These are phyloP conservation scores for Arabis hirsuta DNA, from an alignment of 345 rosid species.

Conservation along the genomic window DNA sequence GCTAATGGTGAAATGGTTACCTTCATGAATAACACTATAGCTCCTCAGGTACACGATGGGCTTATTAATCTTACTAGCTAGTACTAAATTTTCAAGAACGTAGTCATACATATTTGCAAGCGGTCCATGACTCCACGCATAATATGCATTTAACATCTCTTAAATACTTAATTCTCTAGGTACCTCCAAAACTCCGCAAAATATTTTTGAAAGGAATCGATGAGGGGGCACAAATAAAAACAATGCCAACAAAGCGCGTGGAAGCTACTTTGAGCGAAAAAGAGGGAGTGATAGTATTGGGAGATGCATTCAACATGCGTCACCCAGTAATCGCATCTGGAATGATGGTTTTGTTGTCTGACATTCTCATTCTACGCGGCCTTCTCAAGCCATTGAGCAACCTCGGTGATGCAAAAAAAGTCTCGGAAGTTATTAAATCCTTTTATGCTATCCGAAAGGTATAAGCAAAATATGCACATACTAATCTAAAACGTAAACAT, in stretches of 20 bases:
- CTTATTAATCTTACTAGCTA: not conserved
- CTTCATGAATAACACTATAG: constrained; percentile 43
- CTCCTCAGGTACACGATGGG: constrained; percentile 45
- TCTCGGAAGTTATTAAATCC: constrained; percentile 50
- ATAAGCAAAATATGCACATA: not conserved
- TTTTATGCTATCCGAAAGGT: constrained; percentile 59
- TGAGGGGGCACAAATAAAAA: constrained; percentile 48
- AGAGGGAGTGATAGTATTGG: constrained; percentile 57
- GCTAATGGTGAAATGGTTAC: constrained; percentile 54
- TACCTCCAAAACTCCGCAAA: constrained; percentile 46
- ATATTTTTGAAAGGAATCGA: constrained; percentile 50
- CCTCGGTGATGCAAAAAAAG: constrained; percentile 45
- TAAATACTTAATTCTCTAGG: too few species aligned
- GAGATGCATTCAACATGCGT: constrained; percentile 63
- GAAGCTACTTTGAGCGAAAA: constrained; percentile 50
- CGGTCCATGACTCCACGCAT: too few species aligned
- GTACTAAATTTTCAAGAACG: too few species aligned
- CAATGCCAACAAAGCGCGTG: constrained; percentile 50
- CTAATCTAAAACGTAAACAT: not conserved
- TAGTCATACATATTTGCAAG: too few species aligned
- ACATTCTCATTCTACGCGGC: constrained; percentile 52
- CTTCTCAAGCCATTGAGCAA: constrained; percentile 49
- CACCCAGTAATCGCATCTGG: constrained; percentile 58
- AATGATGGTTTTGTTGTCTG: constrained; percentile 63
- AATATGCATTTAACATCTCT: too few species aligned